phyloP scores from a whole-genome alignment of 2,329 filamentous ascomycete genomes.

The Didymellaceae sp. region DNA sequence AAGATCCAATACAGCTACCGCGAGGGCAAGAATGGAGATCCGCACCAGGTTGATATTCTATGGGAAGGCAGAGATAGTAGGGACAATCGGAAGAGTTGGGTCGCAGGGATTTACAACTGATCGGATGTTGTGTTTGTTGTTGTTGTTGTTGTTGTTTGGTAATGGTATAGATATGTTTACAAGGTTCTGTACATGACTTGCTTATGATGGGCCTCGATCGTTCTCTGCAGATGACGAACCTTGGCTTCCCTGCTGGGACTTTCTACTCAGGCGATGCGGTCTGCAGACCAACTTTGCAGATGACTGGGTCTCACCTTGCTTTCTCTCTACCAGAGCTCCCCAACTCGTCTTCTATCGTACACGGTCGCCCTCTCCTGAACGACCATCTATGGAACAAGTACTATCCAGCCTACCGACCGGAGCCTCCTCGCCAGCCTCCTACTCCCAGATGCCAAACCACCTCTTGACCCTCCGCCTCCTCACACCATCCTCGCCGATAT shows the following conservation, averaged over 20 bases:
- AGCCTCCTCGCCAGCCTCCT: constrained; percentile 2
- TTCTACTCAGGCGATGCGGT: no score
- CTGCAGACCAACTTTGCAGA: no score
- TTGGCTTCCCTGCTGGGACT: no score
- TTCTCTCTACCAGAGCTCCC: background rate
- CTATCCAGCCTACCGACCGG: no score
- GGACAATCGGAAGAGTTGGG: constrained; percentile 33
- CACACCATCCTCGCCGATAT: constrained; percentile 49
- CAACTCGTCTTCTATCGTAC: background rate
- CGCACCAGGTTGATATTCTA: constrained; percentile 37
- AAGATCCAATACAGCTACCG: constrained; percentile 39
- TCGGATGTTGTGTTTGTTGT: no score
- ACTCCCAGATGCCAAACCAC: constrained; percentile 79
- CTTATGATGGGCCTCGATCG: background rate
- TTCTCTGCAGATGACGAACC: no score
- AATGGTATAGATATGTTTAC: constrained; percentile 14
- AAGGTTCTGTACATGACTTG: constrained; percentile 15
- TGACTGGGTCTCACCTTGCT: background rate
- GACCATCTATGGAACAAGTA: no score
- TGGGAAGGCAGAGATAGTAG: constrained; percentile 30
- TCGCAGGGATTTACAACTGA: constrained; percentile 31
- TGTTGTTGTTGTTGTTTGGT: background rate
- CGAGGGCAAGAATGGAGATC: constrained; percentile 31
- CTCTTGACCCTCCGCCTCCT: constrained; percentile 71
- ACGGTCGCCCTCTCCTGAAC: no score